A percentile compares a stretch with the other conserved stretches of the same genome.
Conservation (phyloP, 2,329 filamentous ascomycete species). For the Pseudocercospora crystallina region DNA sequence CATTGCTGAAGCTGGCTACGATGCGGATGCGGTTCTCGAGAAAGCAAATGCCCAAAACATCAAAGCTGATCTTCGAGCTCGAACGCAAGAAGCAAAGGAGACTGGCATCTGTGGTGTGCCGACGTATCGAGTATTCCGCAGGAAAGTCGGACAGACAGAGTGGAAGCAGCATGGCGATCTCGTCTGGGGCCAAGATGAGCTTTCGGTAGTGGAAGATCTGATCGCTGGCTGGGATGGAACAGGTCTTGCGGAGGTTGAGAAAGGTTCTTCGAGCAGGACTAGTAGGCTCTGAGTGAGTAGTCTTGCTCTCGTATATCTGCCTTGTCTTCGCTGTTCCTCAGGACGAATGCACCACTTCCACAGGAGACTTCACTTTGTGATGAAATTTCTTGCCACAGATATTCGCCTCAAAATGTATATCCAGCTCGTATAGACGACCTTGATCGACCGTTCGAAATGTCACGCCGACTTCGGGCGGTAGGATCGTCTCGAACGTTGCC, state of each 20-base stretch:
- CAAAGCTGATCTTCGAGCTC: conserved; percentile 23
- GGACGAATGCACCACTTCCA: no score
- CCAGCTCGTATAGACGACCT: no score
- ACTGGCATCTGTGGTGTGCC: conserved; percentile 24
- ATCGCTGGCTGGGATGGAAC: conserved; percentile 23
- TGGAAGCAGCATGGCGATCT: conserved; percentile 22
- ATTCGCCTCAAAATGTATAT: no score
- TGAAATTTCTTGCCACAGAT: no score
- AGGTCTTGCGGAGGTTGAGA: conserved; percentile 9
- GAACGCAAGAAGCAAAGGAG: conserved; percentile 23
- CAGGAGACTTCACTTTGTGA: no score
- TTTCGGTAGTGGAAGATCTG: conserved; percentile 24
- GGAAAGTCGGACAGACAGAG: conserved; percentile 5
- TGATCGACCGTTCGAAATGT: no score
- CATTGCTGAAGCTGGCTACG: conserved; percentile 20
- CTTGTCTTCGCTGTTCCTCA: no score
- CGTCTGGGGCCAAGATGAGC: conserved; percentile 28
- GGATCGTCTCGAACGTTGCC: no score
- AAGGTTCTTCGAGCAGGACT: neutral
- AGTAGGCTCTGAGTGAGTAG: no score
- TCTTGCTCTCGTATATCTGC: no score
- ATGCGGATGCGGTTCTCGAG: conserved; percentile 13
- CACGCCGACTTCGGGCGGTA: no score
- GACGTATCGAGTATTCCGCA: conserved; percentile 23
- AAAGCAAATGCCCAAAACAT: conserved; percentile 16